phyloP scores from a whole-genome alignment of 2,329 filamentous ascomycete species.

The Trichoderma oligosporum region DNA sequence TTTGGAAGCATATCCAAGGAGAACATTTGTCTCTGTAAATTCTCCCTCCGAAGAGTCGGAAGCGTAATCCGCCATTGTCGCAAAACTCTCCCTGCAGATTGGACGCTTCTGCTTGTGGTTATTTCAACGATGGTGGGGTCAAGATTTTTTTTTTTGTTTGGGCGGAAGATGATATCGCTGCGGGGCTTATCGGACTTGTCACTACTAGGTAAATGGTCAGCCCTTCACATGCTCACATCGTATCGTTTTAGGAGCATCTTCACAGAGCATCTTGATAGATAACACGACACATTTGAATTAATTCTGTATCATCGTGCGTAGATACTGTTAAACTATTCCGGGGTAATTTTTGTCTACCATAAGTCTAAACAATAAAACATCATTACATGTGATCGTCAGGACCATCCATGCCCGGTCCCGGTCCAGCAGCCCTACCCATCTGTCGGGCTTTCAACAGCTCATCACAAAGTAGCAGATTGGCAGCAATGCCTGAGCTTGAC shows the following conservation, averaged over 20 bases:
- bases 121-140: constrained; percentile 36
- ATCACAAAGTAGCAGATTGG: constrained; percentile 91
- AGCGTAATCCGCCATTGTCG: constrained; percentile 70
- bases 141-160: constrained; percentile 40
- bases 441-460: constrained; percentile 96
- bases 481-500: constrained; percentile 90
- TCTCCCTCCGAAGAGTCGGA: constrained; percentile 75
- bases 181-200: constrained; percentile 30
- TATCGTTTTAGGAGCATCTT: no score
- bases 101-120: constrained; percentile 21
- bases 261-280: not conserved
- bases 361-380: constrained; percentile 34
- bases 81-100: not conserved
- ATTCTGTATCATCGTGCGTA: not conserved
- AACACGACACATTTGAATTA: not conserved
- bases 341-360: constrained; percentile 37
- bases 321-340: constrained; percentile 21
- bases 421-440: constrained; percentile 69
- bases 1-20: constrained; percentile 83
- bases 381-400: constrained; percentile 51
- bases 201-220: not conserved
- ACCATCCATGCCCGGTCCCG: constrained; percentile 62
- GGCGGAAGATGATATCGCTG: constrained; percentile 23
- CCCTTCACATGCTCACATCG: not conserved
- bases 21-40: constrained; percentile 78